Percentiles rank a stretch among this genome's conserved stretches.
Conservation (phyloP, 1,284 basidiomycete species). For the Malassezia obtusa region DNA sequence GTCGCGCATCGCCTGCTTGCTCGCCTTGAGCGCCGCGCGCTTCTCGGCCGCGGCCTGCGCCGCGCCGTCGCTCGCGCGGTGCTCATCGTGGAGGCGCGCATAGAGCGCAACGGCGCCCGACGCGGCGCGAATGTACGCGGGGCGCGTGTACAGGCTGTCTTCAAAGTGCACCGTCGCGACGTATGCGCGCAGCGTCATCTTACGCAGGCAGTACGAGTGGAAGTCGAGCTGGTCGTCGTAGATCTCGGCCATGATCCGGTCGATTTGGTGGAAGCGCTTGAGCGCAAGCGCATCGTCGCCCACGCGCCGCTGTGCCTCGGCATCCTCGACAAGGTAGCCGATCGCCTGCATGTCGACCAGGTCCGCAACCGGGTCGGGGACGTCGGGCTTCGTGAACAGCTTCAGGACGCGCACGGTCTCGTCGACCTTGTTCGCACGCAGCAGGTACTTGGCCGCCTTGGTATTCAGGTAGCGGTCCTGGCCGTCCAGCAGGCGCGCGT, state of each 20-base stretch:
- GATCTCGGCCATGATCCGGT: conserved; percentile 75
- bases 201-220: conserved; percentile 85
- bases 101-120: conserved; percentile 65
- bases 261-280: conserved; percentile 71
- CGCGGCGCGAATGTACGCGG: conserved; percentile 66
- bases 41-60: conserved; percentile 9
- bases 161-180: conserved; percentile 70
- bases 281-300: conserved; percentile 70
- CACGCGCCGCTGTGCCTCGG: conserved; percentile 59
- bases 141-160: conserved; percentile 65
- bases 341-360: conserved; percentile 93
- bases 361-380: conserved; percentile 65
- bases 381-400: conserved; percentile 49
- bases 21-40: conserved; percentile 12
- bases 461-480: conserved; percentile 95
- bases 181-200: conserved; percentile 78
- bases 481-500: conserved; percentile 74
- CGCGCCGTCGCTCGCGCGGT: conserved; percentile 27
- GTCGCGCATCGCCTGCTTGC: conserved; percentile 25
- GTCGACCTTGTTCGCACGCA: conserved; percentile 62
- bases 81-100: conserved; percentile 48
- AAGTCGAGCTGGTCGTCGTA: conserved; percentile 98
- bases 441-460: conserved; percentile 81
- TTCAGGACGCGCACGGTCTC: conserved; percentile 46
- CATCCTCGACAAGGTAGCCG: conserved; percentile 77